Evolutionary conservation across 176 grass and related monocot genomes (phyloP).

Genomic region (Musa schizocarpa): DNA sequence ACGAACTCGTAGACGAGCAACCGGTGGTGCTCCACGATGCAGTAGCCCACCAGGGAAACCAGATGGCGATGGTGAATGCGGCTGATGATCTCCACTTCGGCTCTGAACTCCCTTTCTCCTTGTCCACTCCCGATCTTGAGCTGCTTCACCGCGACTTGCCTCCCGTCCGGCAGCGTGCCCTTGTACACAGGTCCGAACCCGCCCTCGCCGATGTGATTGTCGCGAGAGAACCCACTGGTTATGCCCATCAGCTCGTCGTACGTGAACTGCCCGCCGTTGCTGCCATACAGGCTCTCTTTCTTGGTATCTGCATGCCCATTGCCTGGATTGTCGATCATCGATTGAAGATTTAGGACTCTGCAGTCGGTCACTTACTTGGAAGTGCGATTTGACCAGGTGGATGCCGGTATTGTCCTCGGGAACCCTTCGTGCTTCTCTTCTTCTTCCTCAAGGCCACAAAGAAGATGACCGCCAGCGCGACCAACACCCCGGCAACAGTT

Average conservation of each 20-base stretch:
- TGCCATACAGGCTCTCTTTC: too few relatives aligned
- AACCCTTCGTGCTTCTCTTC: neutral
- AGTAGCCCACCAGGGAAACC: too few relatives aligned
- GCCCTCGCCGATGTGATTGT: conserved; percentile 46
- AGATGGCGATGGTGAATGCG: too few relatives aligned
- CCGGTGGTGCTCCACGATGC: too few relatives aligned
- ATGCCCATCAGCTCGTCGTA: conserved; percentile 40
- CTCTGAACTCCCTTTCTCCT: conserved; percentile 24
- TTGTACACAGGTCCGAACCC: conserved; percentile 54
- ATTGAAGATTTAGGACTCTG: conserved; percentile 1
- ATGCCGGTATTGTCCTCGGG: neutral
- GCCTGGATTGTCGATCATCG: too few relatives aligned
- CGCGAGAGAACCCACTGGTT: conserved; percentile 35
- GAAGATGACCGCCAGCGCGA: too few relatives aligned
- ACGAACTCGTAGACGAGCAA: too few relatives aligned
- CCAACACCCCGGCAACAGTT: too few relatives aligned
- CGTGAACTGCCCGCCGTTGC: conserved; percentile 28
- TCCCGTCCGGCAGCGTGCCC: conserved; percentile 38
- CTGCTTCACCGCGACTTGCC: conserved; percentile 75
- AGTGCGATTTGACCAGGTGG: neutral
- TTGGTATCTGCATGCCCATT: too few relatives aligned
- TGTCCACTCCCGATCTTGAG: conserved; percentile 55
- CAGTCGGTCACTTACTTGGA: neutral
- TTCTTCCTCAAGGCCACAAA: too few relatives aligned
- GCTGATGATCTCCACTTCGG: too few relatives aligned